Evolutionary conservation across 208 protist genomes (phyloP).

Genomic region (Leishmania amazonensis): DNA sequence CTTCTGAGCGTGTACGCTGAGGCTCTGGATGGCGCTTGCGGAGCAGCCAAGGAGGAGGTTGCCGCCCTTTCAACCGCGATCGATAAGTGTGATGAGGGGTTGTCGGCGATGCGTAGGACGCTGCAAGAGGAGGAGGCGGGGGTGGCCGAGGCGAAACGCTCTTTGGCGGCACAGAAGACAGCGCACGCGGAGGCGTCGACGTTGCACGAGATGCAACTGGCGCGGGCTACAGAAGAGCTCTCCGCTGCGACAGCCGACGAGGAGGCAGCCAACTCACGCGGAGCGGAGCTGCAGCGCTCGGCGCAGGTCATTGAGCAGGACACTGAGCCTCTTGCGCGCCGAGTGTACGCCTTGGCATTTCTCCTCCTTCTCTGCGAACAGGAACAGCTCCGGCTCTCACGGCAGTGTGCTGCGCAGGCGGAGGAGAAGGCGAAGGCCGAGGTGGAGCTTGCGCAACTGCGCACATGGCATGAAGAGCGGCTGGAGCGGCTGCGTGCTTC

Average conservation of each 20-base stretch:
- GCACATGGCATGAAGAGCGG: slow-evolving; percentile 19
- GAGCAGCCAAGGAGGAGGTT: slow-evolving; percentile 11
- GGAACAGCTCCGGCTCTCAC: not conserved
- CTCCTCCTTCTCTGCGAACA: slow-evolving; percentile 1
- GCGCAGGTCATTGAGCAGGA: not conserved
- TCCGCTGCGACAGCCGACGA: not conserved
- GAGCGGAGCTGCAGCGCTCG: slow-evolving; percentile 1
- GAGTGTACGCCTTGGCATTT: slow-evolving; percentile 6
- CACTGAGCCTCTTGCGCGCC: not conserved
- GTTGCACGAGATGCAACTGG: not conserved
- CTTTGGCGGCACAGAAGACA: not conserved
- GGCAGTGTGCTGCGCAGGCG: not conserved
- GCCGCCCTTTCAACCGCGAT: slow-evolving; percentile 19
- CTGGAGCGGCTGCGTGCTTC: slow-evolving; percentile 7
- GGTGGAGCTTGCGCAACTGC: slow-evolving; percentile 22
- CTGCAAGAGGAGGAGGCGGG: not conserved
- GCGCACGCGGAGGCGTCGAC: not conserved
- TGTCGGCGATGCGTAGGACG: slow-evolving; percentile 10
- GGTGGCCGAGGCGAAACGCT: not conserved
- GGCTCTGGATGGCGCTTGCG: not conserved
- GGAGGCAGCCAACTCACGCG: not conserved
- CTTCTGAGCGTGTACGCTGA: slow-evolving; percentile 7
- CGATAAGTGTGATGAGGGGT: not conserved
- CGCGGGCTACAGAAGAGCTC: not conserved
- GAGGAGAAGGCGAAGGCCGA: slow-evolving; percentile 18